Percentiles rank a stretch among this genome's conserved stretches.
Evolutionary conservation across 2,329 filamentous ascomycete species (phyloP).

Genomic region (Diplodia intermedia): DNA sequence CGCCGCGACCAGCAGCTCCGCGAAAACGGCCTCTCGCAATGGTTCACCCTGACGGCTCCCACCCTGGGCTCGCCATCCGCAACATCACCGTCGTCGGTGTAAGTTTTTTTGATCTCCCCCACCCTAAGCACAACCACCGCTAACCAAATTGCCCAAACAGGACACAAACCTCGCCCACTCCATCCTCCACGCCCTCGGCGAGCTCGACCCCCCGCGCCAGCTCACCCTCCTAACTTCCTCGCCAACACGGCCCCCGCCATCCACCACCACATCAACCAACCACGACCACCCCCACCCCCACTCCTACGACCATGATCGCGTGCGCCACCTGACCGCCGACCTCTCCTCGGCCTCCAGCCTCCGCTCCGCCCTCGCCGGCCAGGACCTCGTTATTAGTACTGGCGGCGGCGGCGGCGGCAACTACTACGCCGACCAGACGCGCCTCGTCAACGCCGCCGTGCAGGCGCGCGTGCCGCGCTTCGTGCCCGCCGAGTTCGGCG

Average conservation of each 20-base stretch:
- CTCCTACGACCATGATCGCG: not conserved
- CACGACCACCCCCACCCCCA: not conserved
- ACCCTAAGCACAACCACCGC: not conserved
- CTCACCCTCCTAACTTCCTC: constrained; percentile 41
- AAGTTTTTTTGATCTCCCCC: constrained; percentile 28
- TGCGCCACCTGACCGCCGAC: constrained; percentile 37
- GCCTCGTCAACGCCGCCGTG: constrained; percentile 47
- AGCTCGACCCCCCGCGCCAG: constrained; percentile 30
- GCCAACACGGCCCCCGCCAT: constrained; percentile 37
- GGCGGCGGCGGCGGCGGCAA: constrained; percentile 35
- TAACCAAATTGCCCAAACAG: constrained; percentile 34
- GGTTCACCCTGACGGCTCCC: constrained; percentile 28
- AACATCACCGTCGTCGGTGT: constrained; percentile 42
- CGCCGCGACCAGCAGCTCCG: constrained; percentile 30
- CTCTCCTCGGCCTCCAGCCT: constrained; percentile 43
- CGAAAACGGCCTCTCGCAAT: constrained; percentile 26
- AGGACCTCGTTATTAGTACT: constrained; percentile 41
- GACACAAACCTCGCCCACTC: constrained; percentile 39
- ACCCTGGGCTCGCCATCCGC: constrained; percentile 34
- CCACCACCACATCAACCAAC: not conserved
- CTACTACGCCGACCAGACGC: constrained; percentile 34
- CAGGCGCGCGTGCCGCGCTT: constrained; percentile 47
- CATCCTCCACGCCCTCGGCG: constrained; percentile 39
- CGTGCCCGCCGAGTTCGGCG: constrained; percentile 48
- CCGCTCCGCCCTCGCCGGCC: constrained; percentile 36